Evolutionary conservation across 2,329 filamentous ascomycete genomes (phyloP).

Genomic region (Fusarium albosuccineum): DNA sequence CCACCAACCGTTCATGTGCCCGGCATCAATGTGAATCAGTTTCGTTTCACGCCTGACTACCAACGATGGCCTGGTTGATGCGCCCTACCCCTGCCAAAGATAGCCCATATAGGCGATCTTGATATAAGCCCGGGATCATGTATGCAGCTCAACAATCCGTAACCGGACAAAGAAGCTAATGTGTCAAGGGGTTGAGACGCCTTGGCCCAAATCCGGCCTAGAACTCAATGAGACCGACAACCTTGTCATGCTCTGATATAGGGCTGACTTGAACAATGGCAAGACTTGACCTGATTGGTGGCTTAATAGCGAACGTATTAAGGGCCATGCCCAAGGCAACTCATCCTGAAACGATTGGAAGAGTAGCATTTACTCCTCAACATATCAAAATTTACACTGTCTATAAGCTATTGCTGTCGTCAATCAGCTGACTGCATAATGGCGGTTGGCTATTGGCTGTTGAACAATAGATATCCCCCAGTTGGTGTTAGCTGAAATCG

Average conservation of each 20-base stretch:
- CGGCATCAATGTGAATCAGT: not conserved
- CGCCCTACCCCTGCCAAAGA: not conserved
- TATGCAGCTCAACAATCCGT: not conserved
- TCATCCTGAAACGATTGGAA: too few relatives aligned
- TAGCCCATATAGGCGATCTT: not conserved
- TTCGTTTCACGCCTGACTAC: not conserved
- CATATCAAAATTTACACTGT: not conserved
- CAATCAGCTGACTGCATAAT: not conserved
- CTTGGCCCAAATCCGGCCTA: too few relatives aligned
- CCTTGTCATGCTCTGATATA: too few relatives aligned
- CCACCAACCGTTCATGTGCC: too few relatives aligned
- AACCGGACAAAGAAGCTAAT: not conserved
- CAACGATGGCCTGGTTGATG: not conserved
- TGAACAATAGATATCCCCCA: too few relatives aligned
- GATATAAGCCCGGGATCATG: not conserved
- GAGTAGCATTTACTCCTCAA: too few relatives aligned
- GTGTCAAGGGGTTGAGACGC: not conserved
- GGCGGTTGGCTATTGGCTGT: too few relatives aligned
- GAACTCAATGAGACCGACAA: too few relatives aligned
- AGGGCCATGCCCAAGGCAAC: too few relatives aligned
- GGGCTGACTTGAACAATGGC: not conserved
- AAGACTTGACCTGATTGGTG: not conserved
- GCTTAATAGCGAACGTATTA: not conserved
- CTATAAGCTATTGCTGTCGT: not conserved
- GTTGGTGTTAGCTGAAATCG: slow-evolving; percentile 5